Evolutionary conservation across 2,329 filamentous ascomycete species (phyloP), one percentile per base, ranked within the genome.

Genomic region (Colletotrichum salicis): DNA sequence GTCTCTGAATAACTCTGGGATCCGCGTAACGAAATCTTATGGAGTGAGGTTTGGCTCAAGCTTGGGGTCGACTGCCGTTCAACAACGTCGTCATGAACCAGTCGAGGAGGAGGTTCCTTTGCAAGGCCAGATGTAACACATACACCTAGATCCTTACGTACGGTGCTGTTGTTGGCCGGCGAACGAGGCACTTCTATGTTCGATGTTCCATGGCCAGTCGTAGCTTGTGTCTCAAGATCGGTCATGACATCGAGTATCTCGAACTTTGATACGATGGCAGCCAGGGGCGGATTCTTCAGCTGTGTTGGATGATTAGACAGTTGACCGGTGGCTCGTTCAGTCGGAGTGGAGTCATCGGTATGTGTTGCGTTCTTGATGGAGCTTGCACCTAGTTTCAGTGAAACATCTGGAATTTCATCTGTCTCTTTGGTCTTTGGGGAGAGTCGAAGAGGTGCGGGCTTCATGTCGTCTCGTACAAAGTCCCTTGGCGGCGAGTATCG

Each of bases 231-330:
- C 24, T 72, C 60, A 7, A 61, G 11, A 8, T 56, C 61, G 33
- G 57, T 56, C 55, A 55, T 37, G 22, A 61, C 48, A 27, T 65
- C 60, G 15, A 70, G 29, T 8, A 72, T 70, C 12, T 70, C 67
- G 51, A 67, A 71, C 41, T 63, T 68, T 12, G 64, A 71, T 7
- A 68, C 64, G 19, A 71, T 45, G n/a, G 69, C 58, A n/a, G 69
- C 69, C 48, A 68, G 12, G 19, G 4, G 41, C 41, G 41, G 19
- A 19, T 4, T 5, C 19, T 22, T 35, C 29, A 6, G 19, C 19
- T 29, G 11, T 33, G 11, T 54, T 27, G 51, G 19, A 19, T 57
- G 55, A 3, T 15, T 35, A n/a, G 55, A n/a, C 11, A 15, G 15
- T 48, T 48, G 19, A 6, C 19, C 19, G 41, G 19, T 48, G 41